phyloP scores from a whole-genome alignment of 768 basidiomycete genomes.

The Cystobasidium ongulense region DNA sequence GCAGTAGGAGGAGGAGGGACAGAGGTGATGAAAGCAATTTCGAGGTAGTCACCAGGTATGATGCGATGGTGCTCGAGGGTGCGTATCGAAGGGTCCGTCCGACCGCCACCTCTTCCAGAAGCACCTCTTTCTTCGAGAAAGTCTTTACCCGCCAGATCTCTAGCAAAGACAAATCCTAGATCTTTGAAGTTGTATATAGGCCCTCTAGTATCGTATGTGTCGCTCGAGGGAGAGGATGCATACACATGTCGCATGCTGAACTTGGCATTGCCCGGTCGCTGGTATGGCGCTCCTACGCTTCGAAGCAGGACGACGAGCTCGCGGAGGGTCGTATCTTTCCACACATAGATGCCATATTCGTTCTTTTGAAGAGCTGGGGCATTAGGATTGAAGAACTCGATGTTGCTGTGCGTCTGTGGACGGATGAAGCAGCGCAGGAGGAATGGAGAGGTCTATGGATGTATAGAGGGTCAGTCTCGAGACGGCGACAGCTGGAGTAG shows the following conservation, averaged over 20 bases:
- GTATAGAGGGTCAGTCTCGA: background rate
- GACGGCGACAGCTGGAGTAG: background rate
- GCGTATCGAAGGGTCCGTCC: slow-evolving; percentile 12
- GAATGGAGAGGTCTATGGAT: slow-evolving; percentile 38
- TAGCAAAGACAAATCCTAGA: slow-evolving; percentile 21
- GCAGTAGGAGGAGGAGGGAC: background rate
- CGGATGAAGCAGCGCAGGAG: slow-evolving; percentile 38
- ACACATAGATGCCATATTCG: slow-evolving; percentile 38
- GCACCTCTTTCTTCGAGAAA: slow-evolving; percentile 3
- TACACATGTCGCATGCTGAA: slow-evolving; percentile 39
- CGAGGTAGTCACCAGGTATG: slow-evolving; percentile 28
- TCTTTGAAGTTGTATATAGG: slow-evolving; percentile 24
- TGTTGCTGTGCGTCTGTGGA: slow-evolving; percentile 16
- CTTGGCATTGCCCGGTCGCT: slow-evolving; percentile 10
- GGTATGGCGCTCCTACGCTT: slow-evolving; percentile 29
- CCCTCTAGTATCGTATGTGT: background rate
- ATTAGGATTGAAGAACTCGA: background rate
- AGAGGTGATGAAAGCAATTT: slow-evolving; percentile 26
- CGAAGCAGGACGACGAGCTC: slow-evolving; percentile 37
- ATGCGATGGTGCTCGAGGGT: slow-evolving; percentile 25
- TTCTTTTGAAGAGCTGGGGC: background rate
- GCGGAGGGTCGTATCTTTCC: slow-evolving; percentile 37
- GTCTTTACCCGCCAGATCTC: slow-evolving; percentile 32
- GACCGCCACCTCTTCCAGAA: background rate
- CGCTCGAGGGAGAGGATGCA: slow-evolving; percentile 28